Percentiles rank a stretch among this genome's conserved stretches.
Evolutionary conservation across 225 moss, liverwort and hornwort species (phyloP).

Genomic region (Takakia lepidozioides): DNA sequence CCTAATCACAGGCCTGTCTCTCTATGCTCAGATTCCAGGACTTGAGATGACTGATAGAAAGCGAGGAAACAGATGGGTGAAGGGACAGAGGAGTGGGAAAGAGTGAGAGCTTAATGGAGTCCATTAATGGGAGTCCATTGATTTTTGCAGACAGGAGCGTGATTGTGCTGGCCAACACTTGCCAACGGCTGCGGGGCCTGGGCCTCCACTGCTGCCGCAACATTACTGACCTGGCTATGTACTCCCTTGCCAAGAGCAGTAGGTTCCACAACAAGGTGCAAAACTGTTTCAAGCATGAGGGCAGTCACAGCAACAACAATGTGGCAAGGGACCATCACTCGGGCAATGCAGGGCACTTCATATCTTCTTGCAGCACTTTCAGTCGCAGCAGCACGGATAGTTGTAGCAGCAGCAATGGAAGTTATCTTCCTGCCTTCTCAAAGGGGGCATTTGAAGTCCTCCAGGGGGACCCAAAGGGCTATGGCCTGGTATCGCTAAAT

Average conservation of each 20-base stretch:
- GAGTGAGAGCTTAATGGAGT: too few relatives aligned
- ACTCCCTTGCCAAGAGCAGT: constrained; percentile 69
- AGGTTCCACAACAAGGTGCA: constrained; percentile 38
- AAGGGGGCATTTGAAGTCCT: constrained; percentile 66
- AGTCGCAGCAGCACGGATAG: constrained; percentile 55
- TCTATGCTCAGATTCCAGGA: too few relatives aligned
- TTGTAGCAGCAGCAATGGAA: constrained; percentile 64
- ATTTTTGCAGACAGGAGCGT: constrained; percentile 87
- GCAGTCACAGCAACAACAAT: constrained; percentile 18
- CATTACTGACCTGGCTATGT: constrained; percentile 86
- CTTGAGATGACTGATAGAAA: too few relatives aligned
- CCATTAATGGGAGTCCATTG: too few relatives aligned
- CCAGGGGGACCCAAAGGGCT: constrained; percentile 52
- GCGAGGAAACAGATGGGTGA: too few relatives aligned
- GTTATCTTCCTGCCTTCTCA: constrained; percentile 32
- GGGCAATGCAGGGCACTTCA: constrained; percentile 32
- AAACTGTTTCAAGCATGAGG: too few relatives aligned
- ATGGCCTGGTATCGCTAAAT: constrained; percentile 86
- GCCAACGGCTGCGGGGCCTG: constrained; percentile 66
- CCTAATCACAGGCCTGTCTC: constrained; percentile 67
- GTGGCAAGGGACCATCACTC: constrained; percentile 26
- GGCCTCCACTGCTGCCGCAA: constrained; percentile 88
- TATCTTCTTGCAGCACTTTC: too few relatives aligned
- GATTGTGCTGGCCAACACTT: constrained; percentile 71
- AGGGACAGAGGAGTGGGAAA: too few relatives aligned